These are phyloP conservation scores for Calocybe cyanea DNA, from an alignment of 768 basidiomycete genomes.

Conservation along the genomic window DNA sequence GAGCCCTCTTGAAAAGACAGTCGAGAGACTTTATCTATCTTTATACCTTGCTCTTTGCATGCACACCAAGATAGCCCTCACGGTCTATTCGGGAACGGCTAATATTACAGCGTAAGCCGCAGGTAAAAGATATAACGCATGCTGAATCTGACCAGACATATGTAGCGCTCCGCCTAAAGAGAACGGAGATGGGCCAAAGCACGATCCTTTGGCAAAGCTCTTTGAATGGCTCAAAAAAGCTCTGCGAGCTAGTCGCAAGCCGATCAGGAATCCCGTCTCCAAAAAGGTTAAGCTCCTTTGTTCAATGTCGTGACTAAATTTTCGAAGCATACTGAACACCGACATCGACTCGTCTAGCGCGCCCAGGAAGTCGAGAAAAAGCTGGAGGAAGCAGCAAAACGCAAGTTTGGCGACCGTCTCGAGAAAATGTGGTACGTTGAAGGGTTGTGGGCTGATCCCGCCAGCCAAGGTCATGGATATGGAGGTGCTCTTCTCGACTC, in stretches of 20 bases:
- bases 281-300: background rate
- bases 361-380: slow-evolving; percentile 18
- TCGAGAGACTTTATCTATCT: slow-evolving; percentile 3
- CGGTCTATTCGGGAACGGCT: slow-evolving; percentile 20
- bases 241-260: background rate
- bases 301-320: no score
- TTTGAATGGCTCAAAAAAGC: background rate
- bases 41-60: slow-evolving; percentile 14
- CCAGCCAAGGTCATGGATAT: slow-evolving; percentile 25
- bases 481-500: slow-evolving; percentile 26
- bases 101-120: slow-evolving; percentile 20
- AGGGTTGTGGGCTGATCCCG: slow-evolving; percentile 24
- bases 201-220: background rate
- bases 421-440: slow-evolving; percentile 28
- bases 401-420: slow-evolving; percentile 19
- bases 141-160: background rate
- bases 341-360: slow-evolving; percentile 13
- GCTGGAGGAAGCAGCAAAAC: slow-evolving; percentile 17
- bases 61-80: slow-evolving; percentile 19
- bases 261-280: background rate
- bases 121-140: background rate
- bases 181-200: background rate
- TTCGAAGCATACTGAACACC: background rate
- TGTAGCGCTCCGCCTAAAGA: slow-evolving; percentile 1
- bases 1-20: background rate